Evolutionary conservation across 192 early-diverging fungal genomes (phyloP).

Genomic region (Chytriomyces confervae): DNA sequence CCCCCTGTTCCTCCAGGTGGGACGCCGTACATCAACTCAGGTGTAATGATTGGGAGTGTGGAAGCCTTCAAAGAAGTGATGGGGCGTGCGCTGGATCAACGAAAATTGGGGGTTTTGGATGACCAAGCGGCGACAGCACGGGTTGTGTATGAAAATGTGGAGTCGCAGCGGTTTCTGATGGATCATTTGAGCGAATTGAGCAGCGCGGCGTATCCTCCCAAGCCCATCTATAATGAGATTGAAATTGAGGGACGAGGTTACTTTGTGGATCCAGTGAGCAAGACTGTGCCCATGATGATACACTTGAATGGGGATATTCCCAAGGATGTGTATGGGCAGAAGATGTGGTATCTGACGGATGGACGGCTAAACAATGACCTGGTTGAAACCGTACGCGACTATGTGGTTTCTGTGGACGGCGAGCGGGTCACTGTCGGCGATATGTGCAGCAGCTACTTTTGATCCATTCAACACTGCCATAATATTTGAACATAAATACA

Average conservation of each 20-base stretch:
- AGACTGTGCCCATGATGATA: constrained; percentile 14
- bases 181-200: constrained; percentile 1
- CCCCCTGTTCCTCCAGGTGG: neutral
- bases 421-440: neutral
- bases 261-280: constrained; percentile 7
- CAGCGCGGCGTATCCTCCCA: neutral
- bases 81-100: no score
- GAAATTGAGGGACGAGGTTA: neutral
- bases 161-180: neutral
- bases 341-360: constrained; percentile 7
- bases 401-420: constrained; percentile 13
- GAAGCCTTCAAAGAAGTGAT: no score
- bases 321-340: no score
- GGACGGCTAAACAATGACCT: neutral
- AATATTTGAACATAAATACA: no score
- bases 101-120: neutral
- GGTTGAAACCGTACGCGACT: neutral
- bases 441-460: no score
- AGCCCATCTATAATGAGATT: neutral
- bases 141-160: neutral
- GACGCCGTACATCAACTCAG: constrained; percentile 6
- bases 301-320: constrained; percentile 24
- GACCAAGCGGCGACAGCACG: neutral
- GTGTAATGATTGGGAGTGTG: constrained; percentile 1
- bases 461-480: no score